phyloP scores from a whole-genome alignment of 192 early-diverging fungal genomes.

The Mycoemilia scoparia region DNA sequence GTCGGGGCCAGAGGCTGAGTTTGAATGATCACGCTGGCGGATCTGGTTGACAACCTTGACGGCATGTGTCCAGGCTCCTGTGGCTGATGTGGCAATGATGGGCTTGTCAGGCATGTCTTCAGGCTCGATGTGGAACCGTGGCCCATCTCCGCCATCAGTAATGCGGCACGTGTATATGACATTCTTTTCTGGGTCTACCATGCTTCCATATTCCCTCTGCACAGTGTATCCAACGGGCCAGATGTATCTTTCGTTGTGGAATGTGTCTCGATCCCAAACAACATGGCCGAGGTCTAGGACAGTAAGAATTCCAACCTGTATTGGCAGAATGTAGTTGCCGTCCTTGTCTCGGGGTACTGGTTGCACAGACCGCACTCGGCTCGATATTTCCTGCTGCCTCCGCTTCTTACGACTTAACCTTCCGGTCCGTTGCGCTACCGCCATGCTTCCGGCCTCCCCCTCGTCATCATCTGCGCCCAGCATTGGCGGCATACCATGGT shows the following conservation, averaged over 20 bases:
- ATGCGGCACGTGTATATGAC: conserved; percentile 50
- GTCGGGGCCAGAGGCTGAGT: conserved; percentile 74
- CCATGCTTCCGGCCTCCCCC: too few relatives aligned
- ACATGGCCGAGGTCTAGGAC: conserved; percentile 54
- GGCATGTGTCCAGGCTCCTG: conserved; percentile 78
- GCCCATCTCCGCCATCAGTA: conserved; percentile 57
- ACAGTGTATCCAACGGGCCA: conserved; percentile 79
- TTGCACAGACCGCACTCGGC: conserved; percentile 19
- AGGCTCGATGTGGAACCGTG: conserved; percentile 62
- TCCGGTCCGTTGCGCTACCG: too few relatives aligned
- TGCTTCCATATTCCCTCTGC: conserved; percentile 48
- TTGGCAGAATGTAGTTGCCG: conserved; percentile 56
- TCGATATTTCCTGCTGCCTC: too few relatives aligned
- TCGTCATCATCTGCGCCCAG: too few relatives aligned
- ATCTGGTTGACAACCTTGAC: conserved; percentile 63
- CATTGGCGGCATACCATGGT: too few relatives aligned
- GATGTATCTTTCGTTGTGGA: conserved; percentile 82
- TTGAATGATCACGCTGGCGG: conserved; percentile 55
- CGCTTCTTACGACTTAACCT: too few relatives aligned
- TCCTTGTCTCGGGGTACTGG: conserved; percentile 30
- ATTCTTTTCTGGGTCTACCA: conserved; percentile 36
- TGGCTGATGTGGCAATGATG: conserved; percentile 57
- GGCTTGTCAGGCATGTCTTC: conserved; percentile 53
- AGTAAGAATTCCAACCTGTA: conserved; percentile 61
- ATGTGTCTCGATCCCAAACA: conserved; percentile 51